A percentile compares a stretch with the other conserved stretches of the same genome.
phyloP scores from a whole-genome alignment of 2,329 filamentous ascomycete species.

The Pestalotiopsis sp. region DNA sequence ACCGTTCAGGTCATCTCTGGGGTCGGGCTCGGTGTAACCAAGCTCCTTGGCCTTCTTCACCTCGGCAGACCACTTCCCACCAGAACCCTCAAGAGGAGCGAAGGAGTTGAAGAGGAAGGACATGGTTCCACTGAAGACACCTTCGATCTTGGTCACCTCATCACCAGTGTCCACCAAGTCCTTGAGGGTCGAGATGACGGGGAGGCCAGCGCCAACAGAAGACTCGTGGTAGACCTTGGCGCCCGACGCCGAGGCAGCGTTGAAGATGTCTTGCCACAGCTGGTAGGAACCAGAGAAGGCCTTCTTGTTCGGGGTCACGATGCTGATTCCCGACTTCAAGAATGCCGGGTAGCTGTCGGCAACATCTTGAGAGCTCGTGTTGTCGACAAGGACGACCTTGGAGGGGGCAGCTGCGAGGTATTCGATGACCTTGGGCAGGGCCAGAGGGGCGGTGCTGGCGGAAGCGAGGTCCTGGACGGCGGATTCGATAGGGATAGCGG shows the following conservation, averaged over 20 bases:
- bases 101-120: conserved; percentile 98
- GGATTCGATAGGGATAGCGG: conserved; percentile 63
- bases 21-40: conserved; percentile 90
- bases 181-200: conserved; percentile 89
- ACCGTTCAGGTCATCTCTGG: conserved; percentile 84
- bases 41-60: conserved; percentile 90
- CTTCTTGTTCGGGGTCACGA: conserved; percentile 99
- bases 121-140: conserved; percentile 97
- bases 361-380: conserved; percentile 88
- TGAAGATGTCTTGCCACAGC: conserved; percentile 88
- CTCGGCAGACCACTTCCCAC: conserved; percentile 87
- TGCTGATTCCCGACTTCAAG: conserved; percentile 79
- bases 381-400: conserved; percentile 87
- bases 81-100: conserved; percentile 75
- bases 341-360: conserved; percentile 83
- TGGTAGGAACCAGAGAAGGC: conserved; percentile 83
- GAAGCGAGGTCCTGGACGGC: conserved; percentile 65
- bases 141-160: conserved; percentile 88
- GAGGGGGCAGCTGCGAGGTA: conserved; percentile 79
- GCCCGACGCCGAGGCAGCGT: conserved; percentile 67
- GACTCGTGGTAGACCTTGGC: conserved; percentile 95
- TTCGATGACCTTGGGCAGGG: conserved; percentile 71
- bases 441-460: conserved; percentile 66
- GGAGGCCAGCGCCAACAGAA: conserved; percentile 89
- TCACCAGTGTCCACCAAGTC: conserved; percentile 96